These are phyloP conservation scores for Cokeromyces recurvatus DNA, from an alignment of 371 early-diverging fungal genomes.

Conservation along the genomic window DNA sequence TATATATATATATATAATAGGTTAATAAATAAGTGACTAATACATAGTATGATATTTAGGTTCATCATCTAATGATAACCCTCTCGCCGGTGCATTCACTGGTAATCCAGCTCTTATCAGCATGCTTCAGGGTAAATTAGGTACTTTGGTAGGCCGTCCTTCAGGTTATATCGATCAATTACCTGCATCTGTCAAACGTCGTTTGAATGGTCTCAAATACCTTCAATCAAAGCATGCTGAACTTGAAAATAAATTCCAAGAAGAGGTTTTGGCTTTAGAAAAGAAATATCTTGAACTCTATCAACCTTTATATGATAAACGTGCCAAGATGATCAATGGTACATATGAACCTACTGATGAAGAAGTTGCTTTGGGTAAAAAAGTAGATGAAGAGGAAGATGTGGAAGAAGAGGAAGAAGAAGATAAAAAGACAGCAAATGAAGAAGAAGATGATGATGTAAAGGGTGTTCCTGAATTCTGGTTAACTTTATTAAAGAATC, in stretches of 20 bases:
- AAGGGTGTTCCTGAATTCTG: conserved; percentile 88
- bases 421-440: conserved; percentile 20
- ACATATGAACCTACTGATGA: conserved; percentile 81
- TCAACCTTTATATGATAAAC: conserved; percentile 84
- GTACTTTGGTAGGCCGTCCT: conserved; percentile 71
- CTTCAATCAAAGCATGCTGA: conserved; percentile 79
- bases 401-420: conserved; percentile 41
- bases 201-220: conserved; percentile 79
- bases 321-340: conserved; percentile 73
- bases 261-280: conserved; percentile 88
- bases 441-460: conserved; percentile 24
- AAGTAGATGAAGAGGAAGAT: conserved; percentile 51
- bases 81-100: conserved; percentile 32
- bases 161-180: conserved; percentile 81
- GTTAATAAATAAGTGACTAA: too few species aligned
- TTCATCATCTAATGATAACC: too few species aligned
- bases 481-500: conserved; percentile 86
- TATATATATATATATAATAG: neutral
- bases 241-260: conserved; percentile 80
- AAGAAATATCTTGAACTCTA: conserved; percentile 86
- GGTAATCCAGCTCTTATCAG: conserved; percentile 49
- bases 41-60: too few species aligned
- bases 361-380: conserved; percentile 66
- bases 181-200: conserved; percentile 70
- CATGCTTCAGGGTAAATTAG: conserved; percentile 69